Percentiles rank a stretch among this genome's conserved stretches.
These are phyloP conservation scores for Psidium friedrichsthalianum DNA, from an alignment of 345 rosid genomes.

Conservation along the genomic window DNA sequence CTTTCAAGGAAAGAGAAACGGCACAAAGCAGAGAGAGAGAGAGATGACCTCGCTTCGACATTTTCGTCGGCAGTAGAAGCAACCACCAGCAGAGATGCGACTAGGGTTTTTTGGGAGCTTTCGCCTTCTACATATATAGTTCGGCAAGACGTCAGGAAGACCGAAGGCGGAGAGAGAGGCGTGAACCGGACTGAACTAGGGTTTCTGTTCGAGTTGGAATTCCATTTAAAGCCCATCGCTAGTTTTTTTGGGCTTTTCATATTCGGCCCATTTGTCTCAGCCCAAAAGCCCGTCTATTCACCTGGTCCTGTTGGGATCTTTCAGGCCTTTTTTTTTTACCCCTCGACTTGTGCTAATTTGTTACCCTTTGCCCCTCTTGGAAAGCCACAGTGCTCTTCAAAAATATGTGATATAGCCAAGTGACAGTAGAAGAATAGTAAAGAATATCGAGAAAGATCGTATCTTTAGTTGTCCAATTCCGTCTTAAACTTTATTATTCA, in stretches of 20 bases:
- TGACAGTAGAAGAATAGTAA: too few species aligned
- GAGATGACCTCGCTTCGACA: constrained; percentile 85
- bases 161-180: neutral
- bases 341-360: too few species aligned
- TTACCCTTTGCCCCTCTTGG: too few species aligned
- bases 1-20: neutral
- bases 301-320: neutral
- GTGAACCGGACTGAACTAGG: neutral
- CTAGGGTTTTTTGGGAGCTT: neutral
- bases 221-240: neutral
- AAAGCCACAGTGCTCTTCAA: too few species aligned
- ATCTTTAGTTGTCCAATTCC: too few species aligned
- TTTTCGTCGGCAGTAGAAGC: constrained; percentile 26
- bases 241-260: neutral
- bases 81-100: neutral
- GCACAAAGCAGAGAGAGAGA: neutral
- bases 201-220: neutral
- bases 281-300: neutral
- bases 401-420: too few species aligned
- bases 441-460: too few species aligned
- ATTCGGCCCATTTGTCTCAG: neutral
- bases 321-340: too few species aligned
- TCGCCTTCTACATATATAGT: neutral
- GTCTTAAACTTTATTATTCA: too few species aligned
- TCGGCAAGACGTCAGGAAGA: neutral